Conservation (phyloP, 768 basidiomycete species). For the Leccinum sublutescens region DNA sequence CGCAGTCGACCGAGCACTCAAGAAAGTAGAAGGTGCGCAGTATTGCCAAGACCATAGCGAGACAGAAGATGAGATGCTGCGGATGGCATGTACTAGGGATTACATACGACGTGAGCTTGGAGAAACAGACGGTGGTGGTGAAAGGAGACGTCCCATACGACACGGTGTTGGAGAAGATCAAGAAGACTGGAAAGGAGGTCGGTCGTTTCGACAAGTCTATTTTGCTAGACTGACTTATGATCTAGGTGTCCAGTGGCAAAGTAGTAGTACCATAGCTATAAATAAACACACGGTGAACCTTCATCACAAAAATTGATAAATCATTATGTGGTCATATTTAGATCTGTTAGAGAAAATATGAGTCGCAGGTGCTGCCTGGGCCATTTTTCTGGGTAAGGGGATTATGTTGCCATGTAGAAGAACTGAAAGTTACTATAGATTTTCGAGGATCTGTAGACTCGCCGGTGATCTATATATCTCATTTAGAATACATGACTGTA, state of each 20-base stretch:
- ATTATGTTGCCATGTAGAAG: too few species aligned
- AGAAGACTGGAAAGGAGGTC: slow-evolving; percentile 93
- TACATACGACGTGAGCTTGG: slow-evolving; percentile 60
- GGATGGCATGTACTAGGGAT: slow-evolving; percentile 9
- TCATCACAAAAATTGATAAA: too few species aligned
- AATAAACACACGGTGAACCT: background rate
- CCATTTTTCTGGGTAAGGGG: too few species aligned
- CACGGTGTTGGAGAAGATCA: slow-evolving; percentile 65
- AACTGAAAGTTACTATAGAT: too few species aligned
- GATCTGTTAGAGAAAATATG: too few species aligned
- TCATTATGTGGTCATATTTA: too few species aligned
- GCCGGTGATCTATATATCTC: too few species aligned
- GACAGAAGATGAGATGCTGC: background rate
- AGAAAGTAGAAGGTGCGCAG: slow-evolving; percentile 49
- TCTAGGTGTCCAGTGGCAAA: background rate
- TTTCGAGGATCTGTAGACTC: too few species aligned
- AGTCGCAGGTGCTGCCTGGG: too few species aligned
- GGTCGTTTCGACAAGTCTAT: background rate
- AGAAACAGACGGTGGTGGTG: slow-evolving; percentile 72
- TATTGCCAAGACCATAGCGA: background rate
- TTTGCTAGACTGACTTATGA: background rate
- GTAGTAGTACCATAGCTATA: slow-evolving; percentile 15
- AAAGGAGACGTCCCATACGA: slow-evolving; percentile 61
- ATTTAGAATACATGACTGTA: too few species aligned
- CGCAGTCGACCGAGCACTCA: slow-evolving; percentile 72